Base-by-base conservation (phyloP, 805 yeast genomes). In the Priceomyces castillae region DNA sequence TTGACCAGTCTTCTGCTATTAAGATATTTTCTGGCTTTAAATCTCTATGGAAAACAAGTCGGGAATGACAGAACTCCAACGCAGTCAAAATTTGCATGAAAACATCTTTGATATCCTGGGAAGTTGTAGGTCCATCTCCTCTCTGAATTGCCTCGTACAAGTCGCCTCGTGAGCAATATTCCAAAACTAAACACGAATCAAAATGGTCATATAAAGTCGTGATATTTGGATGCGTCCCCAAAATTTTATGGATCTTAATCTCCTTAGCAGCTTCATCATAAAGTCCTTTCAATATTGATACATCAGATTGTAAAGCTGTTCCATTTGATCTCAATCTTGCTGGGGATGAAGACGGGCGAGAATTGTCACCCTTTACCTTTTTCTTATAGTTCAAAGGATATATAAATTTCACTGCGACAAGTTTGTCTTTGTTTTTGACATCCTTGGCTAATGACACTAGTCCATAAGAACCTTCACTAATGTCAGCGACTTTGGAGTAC, bases 381-480 rank as follows among this genome's bases (percentile, higher is more conserved):
- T 61, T 54, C 31, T 51, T 63, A 44, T 71, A 69, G 34, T 77
- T 77, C 18, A 76, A 57, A 16, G 86, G 84, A 53, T 81, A 83
- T 43, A 90, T 84, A 59, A 86, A 87, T 65, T 92, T 90, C 47
- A 92, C 81, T 2, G 97, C 98, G 22, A 86, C 95, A 38, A 86
- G 65, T 43, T 71, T 67, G 48, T 71, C 56, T 23, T 60, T 53
- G 23, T 58, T 46, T 30, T 69, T 64, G 19, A 74, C 72, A 61
- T 92, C 96, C 54, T 81, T 82, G 7, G 96, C 97, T 19, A 92
- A 73, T 2, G 95, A 82, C 7, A 92, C 98, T 37, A 86, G 77
- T 40, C 98, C 98, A 63, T 88, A 92, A 0, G 97, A 88, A 23
- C 98, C 98, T 62, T 88, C 90, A 58, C 90, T 87, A 46, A 92